These are phyloP conservation scores for Priceomyces melissophilus DNA, from an alignment of 805 yeast genomes.

Conservation along the genomic window DNA sequence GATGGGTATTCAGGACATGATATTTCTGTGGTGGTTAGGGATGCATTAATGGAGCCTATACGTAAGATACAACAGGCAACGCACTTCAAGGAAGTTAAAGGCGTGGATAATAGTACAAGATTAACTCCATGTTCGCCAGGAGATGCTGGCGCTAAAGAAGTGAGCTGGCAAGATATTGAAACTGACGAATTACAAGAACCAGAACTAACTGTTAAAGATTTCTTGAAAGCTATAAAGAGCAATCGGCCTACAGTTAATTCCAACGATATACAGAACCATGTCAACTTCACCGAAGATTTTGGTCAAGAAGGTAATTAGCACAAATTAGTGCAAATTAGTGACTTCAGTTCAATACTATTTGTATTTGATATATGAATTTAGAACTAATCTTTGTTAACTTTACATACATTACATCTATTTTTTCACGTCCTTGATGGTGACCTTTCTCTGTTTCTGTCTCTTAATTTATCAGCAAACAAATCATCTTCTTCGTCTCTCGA, in stretches of 20 bases:
- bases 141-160: constrained; percentile 78
- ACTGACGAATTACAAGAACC: constrained; percentile 91
- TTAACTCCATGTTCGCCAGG: constrained; percentile 97
- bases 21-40: constrained; percentile 93
- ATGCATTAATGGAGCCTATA: constrained; percentile 97
- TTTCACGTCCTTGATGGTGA: constrained; percentile 7
- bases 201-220: constrained; percentile 82
- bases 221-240: constrained; percentile 84
- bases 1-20: constrained; percentile 98
- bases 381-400: too few relatives aligned
- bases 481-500: background rate
- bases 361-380: too few relatives aligned
- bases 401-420: background rate
- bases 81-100: constrained; percentile 69
- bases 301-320: constrained; percentile 91
- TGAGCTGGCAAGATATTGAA: constrained; percentile 90
- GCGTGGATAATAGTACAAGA: constrained; percentile 42
- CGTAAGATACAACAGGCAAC: constrained; percentile 94
- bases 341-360: background rate
- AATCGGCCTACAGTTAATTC: constrained; percentile 94
- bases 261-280: constrained; percentile 76
- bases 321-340: background rate
- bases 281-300: constrained; percentile 87
- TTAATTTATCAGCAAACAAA: constrained; percentile 4
- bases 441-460: constrained; percentile 14